phyloP scores from a whole-genome alignment of 768 basidiomycete genomes.

The Serpula lacrymans region DNA sequence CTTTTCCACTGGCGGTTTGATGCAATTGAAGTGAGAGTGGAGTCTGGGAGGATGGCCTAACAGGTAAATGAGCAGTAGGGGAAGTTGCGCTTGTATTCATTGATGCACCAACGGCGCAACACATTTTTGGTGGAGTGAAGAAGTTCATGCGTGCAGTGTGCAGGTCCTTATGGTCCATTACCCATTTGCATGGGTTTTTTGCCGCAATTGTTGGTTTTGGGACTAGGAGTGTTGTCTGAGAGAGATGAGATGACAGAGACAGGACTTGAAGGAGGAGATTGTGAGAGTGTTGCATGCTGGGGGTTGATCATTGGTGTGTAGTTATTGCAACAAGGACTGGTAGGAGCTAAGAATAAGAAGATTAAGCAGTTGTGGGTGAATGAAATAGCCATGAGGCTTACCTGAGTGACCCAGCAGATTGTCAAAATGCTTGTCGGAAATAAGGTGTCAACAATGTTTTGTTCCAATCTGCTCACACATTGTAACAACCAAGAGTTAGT shows the following conservation, averaged over 20 bases:
- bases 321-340: slow-evolving; percentile 17
- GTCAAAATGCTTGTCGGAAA: slow-evolving; percentile 27
- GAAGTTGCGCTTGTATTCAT: slow-evolving; percentile 6
- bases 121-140: background rate
- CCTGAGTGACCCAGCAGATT: slow-evolving; percentile 21
- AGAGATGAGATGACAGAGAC: background rate
- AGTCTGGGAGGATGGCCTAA: slow-evolving; percentile 21
- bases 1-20: slow-evolving; percentile 8
- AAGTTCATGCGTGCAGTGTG: slow-evolving; percentile 7
- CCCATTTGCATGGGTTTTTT: slow-evolving; percentile 17
- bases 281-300: slow-evolving; percentile 11
- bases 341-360: slow-evolving; percentile 9
- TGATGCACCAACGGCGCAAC: slow-evolving; percentile 6
- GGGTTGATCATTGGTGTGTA: background rate
- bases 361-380: slow-evolving; percentile 2
- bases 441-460: slow-evolving; percentile 19
- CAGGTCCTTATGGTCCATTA: background rate
- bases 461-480: slow-evolving; percentile 27
- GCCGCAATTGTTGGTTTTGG: slow-evolving; percentile 13
- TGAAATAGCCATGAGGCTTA: too few species aligned
- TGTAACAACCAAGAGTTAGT: too few species aligned
- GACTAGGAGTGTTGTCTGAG: background rate
- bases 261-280: too few species aligned
- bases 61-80: slow-evolving; percentile 2
- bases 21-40: slow-evolving; percentile 20